A percentile compares a stretch with the other conserved stretches of the same genome.
Evolutionary conservation across 2,329 filamentous ascomycete species (phyloP).

Genomic region (Botrytis pseudocinerea): DNA sequence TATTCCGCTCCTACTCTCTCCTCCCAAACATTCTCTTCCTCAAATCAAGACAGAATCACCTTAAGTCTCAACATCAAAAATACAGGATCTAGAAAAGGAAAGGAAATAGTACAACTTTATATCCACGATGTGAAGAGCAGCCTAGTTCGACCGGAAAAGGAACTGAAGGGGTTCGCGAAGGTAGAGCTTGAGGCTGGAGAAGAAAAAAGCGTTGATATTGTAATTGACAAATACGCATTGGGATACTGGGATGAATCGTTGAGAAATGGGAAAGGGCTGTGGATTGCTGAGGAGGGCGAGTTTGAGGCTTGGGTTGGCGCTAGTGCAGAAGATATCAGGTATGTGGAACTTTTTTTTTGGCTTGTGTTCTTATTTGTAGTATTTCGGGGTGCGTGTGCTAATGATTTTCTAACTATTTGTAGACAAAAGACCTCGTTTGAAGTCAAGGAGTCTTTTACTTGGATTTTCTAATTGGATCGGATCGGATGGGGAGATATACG

Average conservation of each 20-base stretch:
- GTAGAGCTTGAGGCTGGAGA: conserved; percentile 57
- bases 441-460: conserved; percentile 64
- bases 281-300: conserved; percentile 65
- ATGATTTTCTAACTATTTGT: not conserved
- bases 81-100: conserved; percentile 55
- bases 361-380: not conserved
- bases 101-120: conserved; percentile 69
- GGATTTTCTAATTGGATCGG: conserved; percentile 46
- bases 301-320: conserved; percentile 64
- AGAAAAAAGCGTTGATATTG: conserved; percentile 45
- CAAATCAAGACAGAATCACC: conserved; percentile 34
- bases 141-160: conserved; percentile 67
- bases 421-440: conserved; percentile 55
- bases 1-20: conserved; percentile 59
- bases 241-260: conserved; percentile 60
- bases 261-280: conserved; percentile 39
- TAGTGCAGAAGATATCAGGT: conserved; percentile 64
- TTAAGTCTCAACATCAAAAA: conserved; percentile 58
- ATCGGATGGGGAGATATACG: not conserved
- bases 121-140: conserved; percentile 62
- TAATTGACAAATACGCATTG: conserved; percentile 50
- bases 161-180: conserved; percentile 70
- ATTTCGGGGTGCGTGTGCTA: not conserved
- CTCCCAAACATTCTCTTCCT: conserved; percentile 41
- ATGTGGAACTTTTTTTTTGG: conserved; percentile 36